phyloP scores from a whole-genome alignment of 1,284 basidiomycete species.

The Rhodotorula sp. region DNA sequence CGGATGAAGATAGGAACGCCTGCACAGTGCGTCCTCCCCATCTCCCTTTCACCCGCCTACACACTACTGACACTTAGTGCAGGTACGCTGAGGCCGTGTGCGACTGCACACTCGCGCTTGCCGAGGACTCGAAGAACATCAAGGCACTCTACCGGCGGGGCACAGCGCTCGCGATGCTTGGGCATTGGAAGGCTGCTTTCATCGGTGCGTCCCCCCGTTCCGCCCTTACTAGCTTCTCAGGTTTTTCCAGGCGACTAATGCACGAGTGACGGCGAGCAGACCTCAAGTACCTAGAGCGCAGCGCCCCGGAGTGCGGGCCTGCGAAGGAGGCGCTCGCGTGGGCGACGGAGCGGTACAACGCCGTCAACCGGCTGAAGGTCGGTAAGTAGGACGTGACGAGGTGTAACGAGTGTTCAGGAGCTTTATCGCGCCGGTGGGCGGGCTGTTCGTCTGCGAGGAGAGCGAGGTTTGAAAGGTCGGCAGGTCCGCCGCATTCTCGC shows the following conservation, averaged over 20 bases:
- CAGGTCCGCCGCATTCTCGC: no score
- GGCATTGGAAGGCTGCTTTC: conserved; percentile 30
- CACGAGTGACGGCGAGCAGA: background rate
- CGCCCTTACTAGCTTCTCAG: no score
- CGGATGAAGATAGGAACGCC: conserved; percentile 34
- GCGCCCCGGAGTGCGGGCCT: conserved; percentile 17
- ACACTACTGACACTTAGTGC: no score
- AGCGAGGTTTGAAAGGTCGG: no score
- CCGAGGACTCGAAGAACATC: conserved; percentile 18
- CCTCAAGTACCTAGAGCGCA: conserved; percentile 17
- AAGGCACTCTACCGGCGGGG: conserved; percentile 40
- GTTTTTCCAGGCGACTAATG: no score
- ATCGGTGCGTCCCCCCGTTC: conserved; percentile 8
- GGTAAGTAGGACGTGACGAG: background rate
- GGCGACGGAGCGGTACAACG: conserved; percentile 4
- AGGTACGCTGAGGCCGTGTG: conserved; percentile 34
- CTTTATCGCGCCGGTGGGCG: no score
- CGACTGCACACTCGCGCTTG: conserved; percentile 38
- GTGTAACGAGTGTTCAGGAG: background rate
- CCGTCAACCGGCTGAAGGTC: background rate
- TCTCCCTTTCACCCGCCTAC: no score
- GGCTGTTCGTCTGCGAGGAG: no score
- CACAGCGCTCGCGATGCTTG: conserved; percentile 20
- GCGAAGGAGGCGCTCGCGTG: conserved; percentile 29
- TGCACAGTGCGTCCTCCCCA: conserved; percentile 4